These are phyloP conservation scores for Metschnikowia gruessii DNA, from an alignment of 805 yeast genomes.

Conservation along the genomic window DNA sequence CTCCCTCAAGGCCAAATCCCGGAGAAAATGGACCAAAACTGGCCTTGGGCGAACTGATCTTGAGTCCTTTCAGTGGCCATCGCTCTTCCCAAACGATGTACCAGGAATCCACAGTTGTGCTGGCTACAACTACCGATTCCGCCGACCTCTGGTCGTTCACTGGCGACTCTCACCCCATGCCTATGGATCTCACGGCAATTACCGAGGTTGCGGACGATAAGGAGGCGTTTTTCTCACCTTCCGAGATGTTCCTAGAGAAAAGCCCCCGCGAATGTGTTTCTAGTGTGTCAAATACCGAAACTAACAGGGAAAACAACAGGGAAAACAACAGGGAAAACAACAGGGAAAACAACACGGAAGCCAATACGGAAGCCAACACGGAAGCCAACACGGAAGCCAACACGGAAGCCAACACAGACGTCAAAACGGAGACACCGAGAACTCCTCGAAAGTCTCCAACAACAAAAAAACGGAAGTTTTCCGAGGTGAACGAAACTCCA, in stretches of 20 bases:
- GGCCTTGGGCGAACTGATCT: not conserved
- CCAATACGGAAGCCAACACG: no score
- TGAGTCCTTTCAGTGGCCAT: conserved; percentile 2
- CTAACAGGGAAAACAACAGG: not conserved
- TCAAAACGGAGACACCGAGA: not conserved
- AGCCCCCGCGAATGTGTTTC: conserved; percentile 4
- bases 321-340: no score
- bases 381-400: no score
- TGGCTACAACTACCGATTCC: conserved; percentile 17
- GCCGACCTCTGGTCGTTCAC: conserved; percentile 34
- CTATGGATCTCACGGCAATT: conserved; percentile 25
- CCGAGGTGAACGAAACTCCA: conserved; percentile 28
- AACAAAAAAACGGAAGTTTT: conserved; percentile 6
- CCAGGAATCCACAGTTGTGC: conserved; percentile 12
- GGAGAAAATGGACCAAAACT: not conserved
- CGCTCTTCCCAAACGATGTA: not conserved
- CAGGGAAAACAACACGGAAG: no score
- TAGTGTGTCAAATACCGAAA: not conserved
- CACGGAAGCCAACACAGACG: not conserved
- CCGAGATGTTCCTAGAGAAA: conserved; percentile 21
- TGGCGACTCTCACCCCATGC: conserved; percentile 20
- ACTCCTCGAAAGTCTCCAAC: not conserved
- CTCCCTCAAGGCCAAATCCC: no score
- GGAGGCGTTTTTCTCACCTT: conserved; percentile 34
- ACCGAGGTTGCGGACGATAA: conserved; percentile 23